Conservation (phyloP, 805 yeast species). For the Myxozyma udenii region DNA sequence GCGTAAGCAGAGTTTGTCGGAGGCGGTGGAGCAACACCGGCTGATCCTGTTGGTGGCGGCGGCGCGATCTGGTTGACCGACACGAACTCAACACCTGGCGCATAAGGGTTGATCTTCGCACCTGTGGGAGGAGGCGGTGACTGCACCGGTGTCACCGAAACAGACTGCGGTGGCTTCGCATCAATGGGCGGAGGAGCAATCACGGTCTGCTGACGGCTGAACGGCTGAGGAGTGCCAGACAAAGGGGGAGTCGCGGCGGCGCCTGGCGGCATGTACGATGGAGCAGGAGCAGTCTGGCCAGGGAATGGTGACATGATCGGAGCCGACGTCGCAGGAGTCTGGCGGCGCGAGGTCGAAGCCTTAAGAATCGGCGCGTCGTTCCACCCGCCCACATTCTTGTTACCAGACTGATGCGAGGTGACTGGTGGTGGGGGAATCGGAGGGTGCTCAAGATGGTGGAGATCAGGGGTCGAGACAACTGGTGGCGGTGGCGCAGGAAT, state of each 20-base stretch:
- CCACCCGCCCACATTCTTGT: slow-evolving; percentile 28
- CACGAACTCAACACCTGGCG: slow-evolving; percentile 24
- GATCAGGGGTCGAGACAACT: slow-evolving; percentile 26
- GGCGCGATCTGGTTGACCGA: slow-evolving; percentile 18
- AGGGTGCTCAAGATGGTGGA: slow-evolving; percentile 14
- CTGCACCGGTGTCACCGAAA: slow-evolving; percentile 20
- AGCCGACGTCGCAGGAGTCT: slow-evolving; percentile 35
- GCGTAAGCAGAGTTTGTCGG: not conserved
- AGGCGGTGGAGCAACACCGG: not conserved
- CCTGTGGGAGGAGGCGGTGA: slow-evolving; percentile 21
- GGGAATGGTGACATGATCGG: slow-evolving; percentile 30
- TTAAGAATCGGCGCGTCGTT: slow-evolving; percentile 30
- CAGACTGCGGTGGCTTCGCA: slow-evolving; percentile 26
- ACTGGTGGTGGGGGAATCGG: slow-evolving; percentile 28
- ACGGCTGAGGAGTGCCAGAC: slow-evolving; percentile 3
- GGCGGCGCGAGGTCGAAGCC: slow-evolving; percentile 10
- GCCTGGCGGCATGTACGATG: slow-evolving; percentile 38
- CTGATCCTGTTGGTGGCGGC: not conserved
- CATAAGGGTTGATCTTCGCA: slow-evolving; percentile 12
- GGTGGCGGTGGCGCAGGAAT: slow-evolving; percentile 27
- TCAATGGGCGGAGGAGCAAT: slow-evolving; percentile 29
- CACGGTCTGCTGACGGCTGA: slow-evolving; percentile 11
- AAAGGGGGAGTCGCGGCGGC: slow-evolving; percentile 6
- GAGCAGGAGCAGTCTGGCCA: slow-evolving; percentile 31
- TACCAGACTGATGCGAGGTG: slow-evolving; percentile 8